A percentile compares a stretch with the other conserved stretches of the same genome.
phyloP scores from a whole-genome alignment of 2,329 filamentous ascomycete species.

The Colletotrichum sp. region DNA sequence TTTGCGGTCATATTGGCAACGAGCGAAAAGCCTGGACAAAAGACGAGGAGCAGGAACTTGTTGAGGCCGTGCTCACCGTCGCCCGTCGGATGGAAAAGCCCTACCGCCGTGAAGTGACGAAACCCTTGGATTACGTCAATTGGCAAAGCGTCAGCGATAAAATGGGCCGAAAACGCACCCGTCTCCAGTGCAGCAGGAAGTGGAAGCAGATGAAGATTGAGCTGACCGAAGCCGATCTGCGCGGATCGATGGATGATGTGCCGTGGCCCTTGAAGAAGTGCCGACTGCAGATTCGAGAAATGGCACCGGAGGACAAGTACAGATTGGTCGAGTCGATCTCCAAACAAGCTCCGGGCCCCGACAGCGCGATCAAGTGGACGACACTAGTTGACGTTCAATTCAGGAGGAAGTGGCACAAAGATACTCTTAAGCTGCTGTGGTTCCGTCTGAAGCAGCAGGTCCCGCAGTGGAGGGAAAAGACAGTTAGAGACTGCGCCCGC shows the following conservation, averaged over 20 bases:
- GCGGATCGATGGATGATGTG: constrained; percentile 23
- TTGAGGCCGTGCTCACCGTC: constrained; percentile 56
- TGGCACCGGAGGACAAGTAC: constrained; percentile 50
- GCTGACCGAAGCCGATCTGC: constrained; percentile 5
- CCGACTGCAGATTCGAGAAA: constrained; percentile 43
- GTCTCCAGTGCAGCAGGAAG: constrained; percentile 72
- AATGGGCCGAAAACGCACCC: constrained; percentile 66
- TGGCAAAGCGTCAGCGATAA: constrained; percentile 69
- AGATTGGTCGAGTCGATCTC: constrained; percentile 48
- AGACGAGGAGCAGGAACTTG: constrained; percentile 62
- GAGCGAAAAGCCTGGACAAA: constrained; percentile 61
- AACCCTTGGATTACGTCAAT: constrained; percentile 50
- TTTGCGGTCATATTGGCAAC: constrained; percentile 58
- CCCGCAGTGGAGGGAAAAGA: constrained; percentile 32
- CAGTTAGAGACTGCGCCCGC: constrained; percentile 38
- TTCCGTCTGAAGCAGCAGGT: constrained; percentile 39
- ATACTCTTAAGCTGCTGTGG: constrained; percentile 43
- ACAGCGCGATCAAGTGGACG: constrained; percentile 54
- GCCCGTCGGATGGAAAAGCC: constrained; percentile 50
- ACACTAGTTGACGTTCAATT: constrained; percentile 45
- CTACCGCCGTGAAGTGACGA: background rate
- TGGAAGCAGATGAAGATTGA: constrained; percentile 57
- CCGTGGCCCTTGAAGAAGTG: constrained; percentile 50
- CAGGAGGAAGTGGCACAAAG: constrained; percentile 41
- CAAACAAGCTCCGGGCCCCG: constrained; percentile 40